These are phyloP conservation scores for Parathielavia hyrcaniae DNA, from an alignment of 495 filamentous ascomycete species.

Conservation along the genomic window DNA sequence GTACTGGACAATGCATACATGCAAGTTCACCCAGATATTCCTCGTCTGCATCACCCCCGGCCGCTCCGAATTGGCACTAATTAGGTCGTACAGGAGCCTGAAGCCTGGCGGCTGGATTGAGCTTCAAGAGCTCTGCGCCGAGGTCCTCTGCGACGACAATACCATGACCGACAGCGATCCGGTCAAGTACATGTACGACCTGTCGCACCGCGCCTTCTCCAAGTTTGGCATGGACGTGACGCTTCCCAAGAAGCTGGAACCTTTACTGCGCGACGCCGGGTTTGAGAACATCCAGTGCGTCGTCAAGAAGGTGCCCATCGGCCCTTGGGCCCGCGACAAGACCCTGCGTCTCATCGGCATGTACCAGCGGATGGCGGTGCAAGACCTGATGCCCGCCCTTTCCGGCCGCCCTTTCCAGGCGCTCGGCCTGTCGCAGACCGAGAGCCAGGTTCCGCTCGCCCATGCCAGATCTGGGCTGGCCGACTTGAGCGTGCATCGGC, in stretches of 20 bases:
- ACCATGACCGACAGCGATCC: slow-evolving; percentile 34
- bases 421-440: slow-evolving; percentile 29
- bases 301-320: slow-evolving; percentile 49
- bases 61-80: neutral
- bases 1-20: slow-evolving; percentile 37
- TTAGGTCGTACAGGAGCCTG: slow-evolving; percentile 25
- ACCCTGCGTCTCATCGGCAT: slow-evolving; percentile 51
- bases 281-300: slow-evolving; percentile 53
- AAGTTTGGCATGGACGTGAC: slow-evolving; percentile 40
- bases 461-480: slow-evolving; percentile 29
- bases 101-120: slow-evolving; percentile 40
- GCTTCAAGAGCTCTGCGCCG: slow-evolving; percentile 39
- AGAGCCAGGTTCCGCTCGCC: slow-evolving; percentile 31
- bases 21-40: slow-evolving; percentile 23
- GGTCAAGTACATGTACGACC: slow-evolving; percentile 31
- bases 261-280: slow-evolving; percentile 46
- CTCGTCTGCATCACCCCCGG: neutral
- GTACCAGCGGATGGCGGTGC: slow-evolving; percentile 42
- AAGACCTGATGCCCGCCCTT: slow-evolving; percentile 47
- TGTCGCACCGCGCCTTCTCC: slow-evolving; percentile 28
- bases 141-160: slow-evolving; percentile 38
- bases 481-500: slow-evolving; percentile 30
- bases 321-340: slow-evolving; percentile 51
- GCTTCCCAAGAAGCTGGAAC: slow-evolving; percentile 44
- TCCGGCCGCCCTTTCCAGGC: slow-evolving; percentile 45